These are phyloP conservation scores for Vitis rupestris DNA, from an alignment of 164 flowering plant species.

Conservation along the genomic window DNA sequence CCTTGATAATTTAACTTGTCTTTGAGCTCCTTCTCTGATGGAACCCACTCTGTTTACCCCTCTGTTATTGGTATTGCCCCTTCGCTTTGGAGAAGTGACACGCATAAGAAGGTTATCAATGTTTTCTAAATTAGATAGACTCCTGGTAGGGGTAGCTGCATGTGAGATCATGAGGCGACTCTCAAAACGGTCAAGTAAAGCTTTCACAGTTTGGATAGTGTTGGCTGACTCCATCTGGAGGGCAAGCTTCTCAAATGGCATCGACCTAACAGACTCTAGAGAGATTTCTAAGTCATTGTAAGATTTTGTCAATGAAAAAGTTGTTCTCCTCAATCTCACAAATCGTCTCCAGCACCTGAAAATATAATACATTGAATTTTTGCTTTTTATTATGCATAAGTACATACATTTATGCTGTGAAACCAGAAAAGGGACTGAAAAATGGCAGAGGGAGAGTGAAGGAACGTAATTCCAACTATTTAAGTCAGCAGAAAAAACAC, in stretches of 20 bases:
- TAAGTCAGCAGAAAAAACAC: no score
- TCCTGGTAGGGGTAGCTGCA: constrained; percentile 21
- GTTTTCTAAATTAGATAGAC: constrained; percentile 35
- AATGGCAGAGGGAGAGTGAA: no score
- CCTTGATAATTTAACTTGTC: constrained; percentile 46
- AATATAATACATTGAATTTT: neutral
- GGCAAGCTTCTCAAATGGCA: constrained; percentile 98
- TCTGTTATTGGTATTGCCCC: constrained; percentile 30
- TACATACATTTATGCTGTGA: neutral
- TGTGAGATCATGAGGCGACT: constrained; percentile 48
- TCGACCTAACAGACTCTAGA: constrained; percentile 47
- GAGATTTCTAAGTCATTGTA: constrained; percentile 59
- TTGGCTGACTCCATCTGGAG: constrained; percentile 58
- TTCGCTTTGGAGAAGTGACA: constrained; percentile 68
- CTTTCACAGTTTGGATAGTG: constrained; percentile 67
- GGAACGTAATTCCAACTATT: no score
- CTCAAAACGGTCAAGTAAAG: constrained; percentile 83
- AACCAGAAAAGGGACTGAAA: neutral
- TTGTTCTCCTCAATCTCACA: constrained; percentile 51
- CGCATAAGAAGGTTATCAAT: constrained; percentile 91
- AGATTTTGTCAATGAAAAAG: constrained; percentile 63
- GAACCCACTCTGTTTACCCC: constrained; percentile 37
- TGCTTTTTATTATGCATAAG: neutral
- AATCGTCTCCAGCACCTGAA: constrained; percentile 89
- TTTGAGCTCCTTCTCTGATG: constrained; percentile 27